Evolutionary conservation across 345 rosid species (phyloP).

Genomic region (Populus pruinosa): DNA sequence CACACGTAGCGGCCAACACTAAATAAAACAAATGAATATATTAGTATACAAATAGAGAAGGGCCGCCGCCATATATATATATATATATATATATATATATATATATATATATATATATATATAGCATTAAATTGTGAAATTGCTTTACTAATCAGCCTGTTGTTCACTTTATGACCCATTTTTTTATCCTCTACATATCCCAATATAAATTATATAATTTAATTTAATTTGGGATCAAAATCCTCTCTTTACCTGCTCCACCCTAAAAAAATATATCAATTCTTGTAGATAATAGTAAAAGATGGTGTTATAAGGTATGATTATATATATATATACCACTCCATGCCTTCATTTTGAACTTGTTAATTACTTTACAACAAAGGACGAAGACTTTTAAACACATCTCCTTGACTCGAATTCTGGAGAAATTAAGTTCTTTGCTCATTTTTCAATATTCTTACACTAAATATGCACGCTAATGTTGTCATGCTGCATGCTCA

Average conservation of each 20-base stretch:
- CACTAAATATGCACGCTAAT: not conserved
- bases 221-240: not conserved
- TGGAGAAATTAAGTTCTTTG: not conserved
- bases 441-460: not conserved
- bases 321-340: not conserved
- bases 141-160: not conserved
- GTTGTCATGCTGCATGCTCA: not conserved
- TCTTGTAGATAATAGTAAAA: not conserved
- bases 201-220: not conserved
- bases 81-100: not conserved
- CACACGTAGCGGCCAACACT: not conserved
- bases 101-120: not conserved
- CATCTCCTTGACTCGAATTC: not conserved
- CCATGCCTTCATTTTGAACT: not conserved
- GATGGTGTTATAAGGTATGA: not conserved
- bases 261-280: not conserved
- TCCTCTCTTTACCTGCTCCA: not conserved
- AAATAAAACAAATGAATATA: not conserved
- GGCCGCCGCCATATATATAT: not conserved
- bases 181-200: no score
- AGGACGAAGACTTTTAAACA: not conserved
- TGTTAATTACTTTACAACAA: not conserved
- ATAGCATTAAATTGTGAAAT: not conserved
- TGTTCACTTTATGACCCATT: no score
- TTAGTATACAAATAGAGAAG: not conserved